Conservation (phyloP, 306 rosid genomes). For the Prunus salicina region DNA sequence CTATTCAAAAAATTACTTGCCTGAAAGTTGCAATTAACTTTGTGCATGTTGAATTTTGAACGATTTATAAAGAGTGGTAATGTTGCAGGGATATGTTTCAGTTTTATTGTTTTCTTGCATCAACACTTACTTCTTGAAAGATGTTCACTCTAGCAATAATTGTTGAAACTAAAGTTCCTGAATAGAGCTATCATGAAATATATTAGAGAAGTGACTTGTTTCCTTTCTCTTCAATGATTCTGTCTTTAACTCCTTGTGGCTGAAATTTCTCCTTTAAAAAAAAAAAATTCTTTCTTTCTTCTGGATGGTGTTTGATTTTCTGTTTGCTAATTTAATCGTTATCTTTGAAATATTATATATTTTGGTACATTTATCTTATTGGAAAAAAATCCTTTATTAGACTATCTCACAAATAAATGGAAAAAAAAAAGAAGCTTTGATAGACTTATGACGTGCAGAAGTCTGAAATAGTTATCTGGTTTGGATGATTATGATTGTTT, state of each 20-base stretch:
- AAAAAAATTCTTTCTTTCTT: background rate
- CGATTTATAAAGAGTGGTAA: background rate
- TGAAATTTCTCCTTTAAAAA: constrained; percentile 8
- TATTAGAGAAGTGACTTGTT: background rate
- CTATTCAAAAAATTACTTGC: background rate
- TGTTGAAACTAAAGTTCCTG: background rate
- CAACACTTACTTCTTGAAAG: background rate
- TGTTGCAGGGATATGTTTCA: background rate
- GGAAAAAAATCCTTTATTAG: too few species aligned
- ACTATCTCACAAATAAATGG: too few species aligned
- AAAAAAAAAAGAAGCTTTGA: background rate
- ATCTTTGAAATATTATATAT: constrained; percentile 1
- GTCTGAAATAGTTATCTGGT: background rate
- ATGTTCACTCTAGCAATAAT: background rate
- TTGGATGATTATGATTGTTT: background rate
- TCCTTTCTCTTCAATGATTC: background rate
- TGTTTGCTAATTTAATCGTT: background rate
- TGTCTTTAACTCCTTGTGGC: constrained; percentile 2
- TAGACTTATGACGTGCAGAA: background rate
- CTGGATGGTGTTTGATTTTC: background rate
- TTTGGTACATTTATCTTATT: constrained; percentile 6
- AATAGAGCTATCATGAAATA: background rate
- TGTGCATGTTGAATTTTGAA: background rate
- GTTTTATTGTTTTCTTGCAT: background rate
- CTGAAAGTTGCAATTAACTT: background rate